Conservation (phyloP, 73 alveolate genomes). For the Tetrahymena thermophila region DNA sequence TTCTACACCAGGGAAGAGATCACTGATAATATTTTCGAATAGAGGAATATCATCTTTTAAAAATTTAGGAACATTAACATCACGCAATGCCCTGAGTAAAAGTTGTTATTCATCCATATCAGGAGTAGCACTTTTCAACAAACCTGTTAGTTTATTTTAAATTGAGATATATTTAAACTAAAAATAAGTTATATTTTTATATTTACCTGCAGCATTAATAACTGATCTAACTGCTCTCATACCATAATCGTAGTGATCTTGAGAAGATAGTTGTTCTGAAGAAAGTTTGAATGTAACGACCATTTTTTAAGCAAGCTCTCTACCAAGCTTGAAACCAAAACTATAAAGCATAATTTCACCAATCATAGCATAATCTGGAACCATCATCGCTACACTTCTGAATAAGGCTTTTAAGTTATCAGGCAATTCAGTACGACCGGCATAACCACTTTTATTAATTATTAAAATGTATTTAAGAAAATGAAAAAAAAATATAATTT, state of each 20-base stretch:
- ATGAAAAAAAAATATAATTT: constrained; percentile 83
- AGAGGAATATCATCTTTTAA: constrained; percentile 64
- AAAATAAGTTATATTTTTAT: not conserved
- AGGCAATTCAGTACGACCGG: constrained; percentile 97
- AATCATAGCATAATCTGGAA: constrained; percentile 96
- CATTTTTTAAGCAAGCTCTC: constrained; percentile 97
- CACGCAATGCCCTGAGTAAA: constrained; percentile 93
- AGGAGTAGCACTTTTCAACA: constrained; percentile 82
- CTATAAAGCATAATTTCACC: constrained; percentile 99
- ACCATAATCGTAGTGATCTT: constrained; percentile 98
- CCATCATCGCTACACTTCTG: constrained; percentile 98
- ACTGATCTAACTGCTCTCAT: constrained; percentile 99
- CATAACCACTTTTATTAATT: constrained; percentile 82
- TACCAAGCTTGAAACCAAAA: constrained; percentile 95
- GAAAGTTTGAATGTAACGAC: constrained; percentile 98
- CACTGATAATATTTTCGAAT: constrained; percentile 49
- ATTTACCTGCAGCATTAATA: constrained; percentile 91
- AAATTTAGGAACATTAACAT: constrained; percentile 94
- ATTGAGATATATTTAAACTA: not conserved
- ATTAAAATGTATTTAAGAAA: constrained; percentile 68
- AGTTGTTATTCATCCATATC: constrained; percentile 93
- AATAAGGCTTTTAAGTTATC: constrained; percentile 96
- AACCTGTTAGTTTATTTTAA: constrained; percentile 13
- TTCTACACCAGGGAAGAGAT: constrained; percentile 55
- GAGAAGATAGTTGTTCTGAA: constrained; percentile 96